Conservation (phyloP, 2,329 filamentous ascomycete species). For the Pyrenochaeta sp. region DNA sequence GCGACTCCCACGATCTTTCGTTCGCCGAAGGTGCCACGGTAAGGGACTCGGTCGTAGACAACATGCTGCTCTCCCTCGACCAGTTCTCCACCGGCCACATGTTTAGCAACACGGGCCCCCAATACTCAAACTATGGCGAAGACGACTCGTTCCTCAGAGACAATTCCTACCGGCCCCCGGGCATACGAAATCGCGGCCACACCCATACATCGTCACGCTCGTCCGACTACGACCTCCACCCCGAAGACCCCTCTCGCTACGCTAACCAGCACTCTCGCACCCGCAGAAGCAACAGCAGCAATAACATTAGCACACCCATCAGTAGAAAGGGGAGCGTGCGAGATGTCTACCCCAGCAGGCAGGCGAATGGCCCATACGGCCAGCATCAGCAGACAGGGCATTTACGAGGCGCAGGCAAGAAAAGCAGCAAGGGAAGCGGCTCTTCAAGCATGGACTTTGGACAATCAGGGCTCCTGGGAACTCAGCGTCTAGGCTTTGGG, state of each 20-base stretch:
- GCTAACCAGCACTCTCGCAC: constrained; percentile 57
- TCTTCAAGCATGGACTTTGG: constrained; percentile 72
- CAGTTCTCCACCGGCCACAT: constrained; percentile 56
- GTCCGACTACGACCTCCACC: constrained; percentile 61
- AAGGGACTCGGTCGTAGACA: constrained; percentile 90
- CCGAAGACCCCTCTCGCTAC: constrained; percentile 51
- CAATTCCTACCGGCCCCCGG: constrained; percentile 40
- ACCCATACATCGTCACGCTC: constrained; percentile 68
- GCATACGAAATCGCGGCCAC: constrained; percentile 62
- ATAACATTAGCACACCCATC: constrained; percentile 63
- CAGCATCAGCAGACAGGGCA: constrained; percentile 42
- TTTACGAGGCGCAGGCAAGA: constrained; percentile 58
- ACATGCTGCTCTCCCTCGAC: constrained; percentile 93
- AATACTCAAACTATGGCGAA: constrained; percentile 50
- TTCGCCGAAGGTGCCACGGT: constrained; percentile 72
- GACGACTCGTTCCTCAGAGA: constrained; percentile 51
- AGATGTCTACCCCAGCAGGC: constrained; percentile 37
- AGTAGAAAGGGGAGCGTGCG: constrained; percentile 45
- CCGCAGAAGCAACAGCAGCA: constrained; percentile 82
- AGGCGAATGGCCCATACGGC: constrained; percentile 32
- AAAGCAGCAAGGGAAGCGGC: constrained; percentile 77
- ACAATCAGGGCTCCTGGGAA: constrained; percentile 65
- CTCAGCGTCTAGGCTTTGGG: constrained; percentile 63
- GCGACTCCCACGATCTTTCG: constrained; percentile 85
- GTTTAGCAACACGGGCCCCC: constrained; percentile 24